Conservation (phyloP, 2,329 filamentous ascomycete species). For the Trichoderma simmonsii region DNA sequence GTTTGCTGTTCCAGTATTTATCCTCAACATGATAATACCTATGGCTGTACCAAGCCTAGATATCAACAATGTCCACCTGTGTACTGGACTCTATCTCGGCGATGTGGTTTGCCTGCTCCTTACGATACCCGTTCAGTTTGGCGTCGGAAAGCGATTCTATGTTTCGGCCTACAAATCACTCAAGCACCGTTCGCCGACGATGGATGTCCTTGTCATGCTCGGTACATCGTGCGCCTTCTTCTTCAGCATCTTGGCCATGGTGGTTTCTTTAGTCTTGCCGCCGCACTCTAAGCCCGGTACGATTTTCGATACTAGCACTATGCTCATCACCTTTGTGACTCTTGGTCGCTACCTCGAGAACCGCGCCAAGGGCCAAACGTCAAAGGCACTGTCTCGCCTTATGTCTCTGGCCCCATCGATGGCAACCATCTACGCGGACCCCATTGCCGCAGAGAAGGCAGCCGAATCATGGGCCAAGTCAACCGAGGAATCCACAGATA, state of each 20-base stretch:
- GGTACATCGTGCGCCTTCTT: conserved; percentile 96
- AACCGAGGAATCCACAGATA: conserved; percentile 29
- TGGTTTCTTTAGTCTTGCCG: conserved; percentile 70
- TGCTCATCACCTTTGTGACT: conserved; percentile 95
- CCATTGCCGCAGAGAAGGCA: conserved; percentile 87
- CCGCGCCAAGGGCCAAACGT: conserved; percentile 91
- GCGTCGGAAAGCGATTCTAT: conserved; percentile 93
- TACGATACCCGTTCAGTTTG: conserved; percentile 93
- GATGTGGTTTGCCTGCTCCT: conserved; percentile 80
- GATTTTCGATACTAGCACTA: conserved; percentile 96
- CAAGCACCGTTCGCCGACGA: conserved; percentile 86
- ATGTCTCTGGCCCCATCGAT: conserved; percentile 97
- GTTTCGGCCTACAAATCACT: conserved; percentile 88
- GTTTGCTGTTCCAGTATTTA: conserved; percentile 86
- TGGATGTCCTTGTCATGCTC: conserved; percentile 94
- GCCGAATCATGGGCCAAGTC: conserved; percentile 67
- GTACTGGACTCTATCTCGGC: conserved; percentile 80
- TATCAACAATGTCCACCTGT: conserved; percentile 64
- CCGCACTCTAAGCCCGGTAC: conserved; percentile 80
- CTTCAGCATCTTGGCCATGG: conserved; percentile 86
- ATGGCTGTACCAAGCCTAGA: conserved; percentile 77
- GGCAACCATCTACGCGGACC: conserved; percentile 93
- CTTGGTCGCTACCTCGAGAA: conserved; percentile 92
- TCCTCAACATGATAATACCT: conserved; percentile 90
- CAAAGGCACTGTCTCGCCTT: conserved; percentile 83